phyloP scores from a whole-genome alignment of 2,329 filamentous ascomycete genomes.

The Aureobasidium vineae region DNA sequence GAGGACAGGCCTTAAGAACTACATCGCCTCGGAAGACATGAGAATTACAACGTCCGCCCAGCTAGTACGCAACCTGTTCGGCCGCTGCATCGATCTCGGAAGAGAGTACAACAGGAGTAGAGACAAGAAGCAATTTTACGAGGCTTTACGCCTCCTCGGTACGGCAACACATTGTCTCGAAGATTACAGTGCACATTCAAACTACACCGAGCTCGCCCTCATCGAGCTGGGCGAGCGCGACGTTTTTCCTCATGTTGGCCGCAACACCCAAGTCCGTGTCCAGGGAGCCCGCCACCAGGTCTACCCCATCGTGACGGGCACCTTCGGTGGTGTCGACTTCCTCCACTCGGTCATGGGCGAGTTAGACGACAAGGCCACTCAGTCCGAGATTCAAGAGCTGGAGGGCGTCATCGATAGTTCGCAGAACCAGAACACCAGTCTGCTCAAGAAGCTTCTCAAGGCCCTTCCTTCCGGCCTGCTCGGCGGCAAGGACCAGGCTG shows the following conservation, averaged over 20 bases:
- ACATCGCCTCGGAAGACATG: slow-evolving; percentile 87
- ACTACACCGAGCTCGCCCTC: slow-evolving; percentile 55
- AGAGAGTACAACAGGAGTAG: slow-evolving; percentile 48
- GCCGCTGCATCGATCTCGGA: slow-evolving; percentile 50
- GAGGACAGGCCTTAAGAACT: slow-evolving; percentile 95
- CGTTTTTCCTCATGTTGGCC: slow-evolving; percentile 55
- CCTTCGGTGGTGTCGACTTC: slow-evolving; percentile 54
- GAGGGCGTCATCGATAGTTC: slow-evolving; percentile 71
- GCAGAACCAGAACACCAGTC: slow-evolving; percentile 64
- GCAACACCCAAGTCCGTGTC: slow-evolving; percentile 47
- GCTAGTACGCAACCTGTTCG: slow-evolving; percentile 51
- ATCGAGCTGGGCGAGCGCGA: slow-evolving; percentile 51
- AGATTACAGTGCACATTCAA: slow-evolving; percentile 56
- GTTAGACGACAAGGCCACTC: slow-evolving; percentile 51
- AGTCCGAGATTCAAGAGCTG: slow-evolving; percentile 56
- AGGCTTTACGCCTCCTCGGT: slow-evolving; percentile 52
- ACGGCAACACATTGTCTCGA: slow-evolving; percentile 55
- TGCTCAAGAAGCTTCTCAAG: slow-evolving; percentile 74
- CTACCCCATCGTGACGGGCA: slow-evolving; percentile 55
- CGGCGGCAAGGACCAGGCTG: slow-evolving; percentile 69
- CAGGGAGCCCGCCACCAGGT: slow-evolving; percentile 46
- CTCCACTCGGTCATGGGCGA: slow-evolving; percentile 53
- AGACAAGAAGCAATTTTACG: slow-evolving; percentile 47
- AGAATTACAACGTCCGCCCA: slow-evolving; percentile 87
- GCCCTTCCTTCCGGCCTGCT: slow-evolving; percentile 81